Base-by-base conservation (phyloP, 768 basidiomycete genomes). In the Podaxis sp. region DNA sequence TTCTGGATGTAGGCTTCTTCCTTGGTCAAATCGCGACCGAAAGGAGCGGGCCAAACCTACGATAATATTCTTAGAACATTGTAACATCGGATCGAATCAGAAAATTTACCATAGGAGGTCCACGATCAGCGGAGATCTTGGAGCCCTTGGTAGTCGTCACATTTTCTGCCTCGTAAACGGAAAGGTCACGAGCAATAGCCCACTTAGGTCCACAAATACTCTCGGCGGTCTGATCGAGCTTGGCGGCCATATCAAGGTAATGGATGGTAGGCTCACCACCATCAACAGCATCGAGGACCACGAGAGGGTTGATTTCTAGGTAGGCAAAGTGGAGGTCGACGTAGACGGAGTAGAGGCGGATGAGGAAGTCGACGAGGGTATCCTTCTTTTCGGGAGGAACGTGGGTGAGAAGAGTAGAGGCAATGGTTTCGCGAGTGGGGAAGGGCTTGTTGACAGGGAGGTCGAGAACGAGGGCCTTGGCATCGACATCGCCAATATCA, bases 1-100 rank as follows among this genome's bases (percentile, higher is more conserved):
- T 97, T 97, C 80, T 97, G 95, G 75, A 99, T 98, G 80, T 97
- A 99, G 4, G 96, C 96, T 76, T 99, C 97, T 75, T 99, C 97
- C 80, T 95, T 96, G 73, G 97, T 98, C 77, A 99, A 80, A 73
- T 95, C 91, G 69, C 96, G 95, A 75, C 96, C 96, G 76, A 99
- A 99, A 28, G 95, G 95, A 53, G 95, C 94, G 48, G 91, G 91
- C 88, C 89, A 95, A 58, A 88, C 85, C 87, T 86, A 60, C 24
- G 57, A 40, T 30, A 28, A 55, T 56, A 38, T 40, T 33, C 40
- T 58, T 56, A 55, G 26, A 38, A 56, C n/a, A 15, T 44, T 17
- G 17, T 57, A 58, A 26, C 33, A 26, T 38, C 28, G 54, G 20
- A 13, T 37, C 38, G 49, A 30, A 49, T 24, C 24, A 41, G 76